These are phyloP conservation scores for Bjerkandera adusta DNA, from an alignment of 1,284 basidiomycete genomes.

Conservation along the genomic window DNA sequence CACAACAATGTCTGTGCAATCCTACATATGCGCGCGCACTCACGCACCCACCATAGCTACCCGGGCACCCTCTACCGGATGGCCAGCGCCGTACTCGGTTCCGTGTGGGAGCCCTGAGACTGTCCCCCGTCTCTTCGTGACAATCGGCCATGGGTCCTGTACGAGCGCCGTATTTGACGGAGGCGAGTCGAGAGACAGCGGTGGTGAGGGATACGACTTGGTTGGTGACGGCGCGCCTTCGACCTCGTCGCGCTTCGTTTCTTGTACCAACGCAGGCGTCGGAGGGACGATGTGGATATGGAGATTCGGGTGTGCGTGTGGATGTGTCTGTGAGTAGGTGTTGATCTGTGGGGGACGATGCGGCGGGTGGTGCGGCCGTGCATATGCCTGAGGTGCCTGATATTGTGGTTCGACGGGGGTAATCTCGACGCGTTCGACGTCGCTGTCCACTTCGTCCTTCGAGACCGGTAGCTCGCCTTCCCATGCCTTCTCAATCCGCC, in stretches of 20 bases:
- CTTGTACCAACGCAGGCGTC: constrained; percentile 18
- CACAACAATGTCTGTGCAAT: too few species aligned
- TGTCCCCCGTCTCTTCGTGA: constrained; percentile 20
- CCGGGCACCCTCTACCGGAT: constrained; percentile 2
- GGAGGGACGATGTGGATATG: constrained; percentile 33
- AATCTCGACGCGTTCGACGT: constrained; percentile 8
- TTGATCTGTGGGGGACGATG: constrained; percentile 44
- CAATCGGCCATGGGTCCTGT: constrained; percentile 15
- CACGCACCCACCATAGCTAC: constrained; percentile 8
- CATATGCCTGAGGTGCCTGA: constrained; percentile 12
- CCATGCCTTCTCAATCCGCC: constrained; percentile 78
- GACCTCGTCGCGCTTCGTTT: constrained; percentile 3
- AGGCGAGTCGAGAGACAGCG: constrained; percentile 71
- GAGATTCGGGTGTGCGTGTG: constrained; percentile 28
- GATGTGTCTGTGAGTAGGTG: constrained; percentile 25
- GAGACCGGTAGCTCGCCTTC: constrained; percentile 73
- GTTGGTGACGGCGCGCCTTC: constrained; percentile 33
- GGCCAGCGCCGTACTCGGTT: background rate
- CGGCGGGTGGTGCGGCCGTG: constrained; percentile 21
- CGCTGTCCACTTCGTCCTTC: constrained; percentile 34
- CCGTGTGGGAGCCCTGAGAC: constrained; percentile 12
- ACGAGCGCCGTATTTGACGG: constrained; percentile 29
- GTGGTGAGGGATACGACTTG: constrained; percentile 75
- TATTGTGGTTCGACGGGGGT: constrained; percentile 34
- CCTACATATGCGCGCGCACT: too few species aligned